Base-by-base conservation (phyloP, 2,329 filamentous ascomycete species). In the Pseudohalonectria lignicola region DNA sequence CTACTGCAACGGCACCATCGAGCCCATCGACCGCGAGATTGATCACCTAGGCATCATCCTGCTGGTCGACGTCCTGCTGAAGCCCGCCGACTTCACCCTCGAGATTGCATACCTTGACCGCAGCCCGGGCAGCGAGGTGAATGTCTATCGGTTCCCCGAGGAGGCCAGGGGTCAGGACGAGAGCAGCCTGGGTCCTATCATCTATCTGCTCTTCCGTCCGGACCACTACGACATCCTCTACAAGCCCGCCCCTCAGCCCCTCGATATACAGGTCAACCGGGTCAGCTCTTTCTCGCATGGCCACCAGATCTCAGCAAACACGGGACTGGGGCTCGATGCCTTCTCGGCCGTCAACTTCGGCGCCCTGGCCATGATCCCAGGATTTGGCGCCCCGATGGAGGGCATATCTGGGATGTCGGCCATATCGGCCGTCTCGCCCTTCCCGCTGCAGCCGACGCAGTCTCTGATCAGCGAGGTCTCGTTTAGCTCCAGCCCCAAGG, bases 151-250 rank as follows among this genome's bases (percentile, higher is more conserved):
- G 17, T 76, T 82, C 49, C 78, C 71, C 3, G 66, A 73, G 18
- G 72, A 71, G 31, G 62, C 65, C 12, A 68, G 66, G 39, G 56
- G 52, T 4, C 63, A 67, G 39, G 63, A 67, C 37, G 49, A 57
- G 31, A 56, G 60, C 13, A 52, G 54, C 1, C 50, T 71, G 1
- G 69, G 65, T 0, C 66, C 69, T 19, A 66, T 73, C 23, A 73
- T 80, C 26, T 66, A 75, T 47, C 63, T 71, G 43, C 70, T 69
- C 53, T 88, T 63, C 72, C 79, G 64, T 55, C 93, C 66, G 31
- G 86, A 86, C 43, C 92, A 96, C 60, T 98, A 96, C 59, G 92
- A 96, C 58, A 79, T 98, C 43, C 71, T 96, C 25, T 98, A 98
- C 46, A 54, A 44, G 39, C 46, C 53, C 38, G 42, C 51, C 36